Conservation (phyloP, 2,329 filamentous ascomycete species). For the Colletotrichum aenigma region DNA sequence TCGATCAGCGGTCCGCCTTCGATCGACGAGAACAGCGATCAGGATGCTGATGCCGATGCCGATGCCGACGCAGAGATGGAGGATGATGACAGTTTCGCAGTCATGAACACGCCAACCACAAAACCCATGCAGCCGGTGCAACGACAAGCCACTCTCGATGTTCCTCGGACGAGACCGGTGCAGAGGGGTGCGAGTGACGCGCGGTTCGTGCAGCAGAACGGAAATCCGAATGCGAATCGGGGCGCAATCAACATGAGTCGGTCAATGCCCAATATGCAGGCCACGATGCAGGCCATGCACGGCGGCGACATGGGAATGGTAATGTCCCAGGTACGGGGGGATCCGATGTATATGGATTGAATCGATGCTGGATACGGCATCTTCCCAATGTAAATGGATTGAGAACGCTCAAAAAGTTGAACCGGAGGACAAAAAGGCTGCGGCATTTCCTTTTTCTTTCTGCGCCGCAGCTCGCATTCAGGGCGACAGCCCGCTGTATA, state of each 20-base stretch:
- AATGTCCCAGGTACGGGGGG: slow-evolving; percentile 49
- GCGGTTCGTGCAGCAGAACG: slow-evolving; percentile 48
- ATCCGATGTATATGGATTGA: slow-evolving; percentile 59
- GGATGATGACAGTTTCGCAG: slow-evolving; percentile 59
- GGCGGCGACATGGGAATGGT: slow-evolving; percentile 48
- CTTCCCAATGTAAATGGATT: background rate
- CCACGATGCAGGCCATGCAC: slow-evolving; percentile 45
- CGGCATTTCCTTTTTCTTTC: background rate
- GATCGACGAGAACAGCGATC: slow-evolving; percentile 51
- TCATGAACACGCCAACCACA: slow-evolving; percentile 47
- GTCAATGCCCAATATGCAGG: slow-evolving; percentile 51
- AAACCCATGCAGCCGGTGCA: slow-evolving; percentile 41
- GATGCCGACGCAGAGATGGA: slow-evolving; percentile 57
- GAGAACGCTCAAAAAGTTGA: background rate
- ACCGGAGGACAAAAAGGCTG: background rate
- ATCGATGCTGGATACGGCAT: background rate
- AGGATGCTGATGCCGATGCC: slow-evolving; percentile 44
- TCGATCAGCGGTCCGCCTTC: slow-evolving; percentile 40
- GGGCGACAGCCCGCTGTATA: slow-evolving; percentile 10
- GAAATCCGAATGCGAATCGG: slow-evolving; percentile 38
- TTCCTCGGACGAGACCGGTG: slow-evolving; percentile 43
- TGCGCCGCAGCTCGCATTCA: background rate
- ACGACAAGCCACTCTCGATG: slow-evolving; percentile 46
- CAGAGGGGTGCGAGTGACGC: slow-evolving; percentile 33
- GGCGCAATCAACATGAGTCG: slow-evolving; percentile 44